Percentiles rank a stretch among this genome's conserved stretches.
phyloP scores from a whole-genome alignment of 2,329 filamentous ascomycete species.

The Cadophora malorum region DNA sequence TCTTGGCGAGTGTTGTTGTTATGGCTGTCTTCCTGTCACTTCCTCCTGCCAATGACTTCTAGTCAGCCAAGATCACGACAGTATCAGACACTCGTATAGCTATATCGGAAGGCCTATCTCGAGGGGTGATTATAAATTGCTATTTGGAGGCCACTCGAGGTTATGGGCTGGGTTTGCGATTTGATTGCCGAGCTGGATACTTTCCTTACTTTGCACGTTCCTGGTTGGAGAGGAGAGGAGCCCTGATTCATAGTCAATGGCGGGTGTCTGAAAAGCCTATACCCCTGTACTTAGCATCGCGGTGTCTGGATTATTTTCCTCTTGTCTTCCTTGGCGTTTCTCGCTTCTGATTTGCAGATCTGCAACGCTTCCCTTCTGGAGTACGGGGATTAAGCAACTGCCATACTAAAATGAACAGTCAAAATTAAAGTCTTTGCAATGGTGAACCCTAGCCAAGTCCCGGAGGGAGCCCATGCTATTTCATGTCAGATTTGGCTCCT shows the following conservation, averaged over 20 bases:
- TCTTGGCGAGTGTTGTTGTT: slow-evolving; percentile 8
- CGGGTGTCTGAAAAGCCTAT: slow-evolving; percentile 9
- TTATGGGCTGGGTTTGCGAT: background rate
- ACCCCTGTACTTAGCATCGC: slow-evolving; percentile 2
- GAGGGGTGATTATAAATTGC: background rate
- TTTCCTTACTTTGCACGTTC: background rate
- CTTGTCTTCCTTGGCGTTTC: background rate
- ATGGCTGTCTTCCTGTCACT: slow-evolving; percentile 6
- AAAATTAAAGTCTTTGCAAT: too few relatives aligned
- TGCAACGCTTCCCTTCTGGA: background rate
- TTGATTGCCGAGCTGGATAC: background rate
- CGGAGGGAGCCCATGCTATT: too few relatives aligned
- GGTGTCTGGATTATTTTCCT: slow-evolving; percentile 5
- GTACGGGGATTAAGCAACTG: too few relatives aligned
- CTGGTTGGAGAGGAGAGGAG: background rate
- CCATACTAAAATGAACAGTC: too few relatives aligned
- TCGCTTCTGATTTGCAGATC: background rate
- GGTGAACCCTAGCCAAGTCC: too few relatives aligned
- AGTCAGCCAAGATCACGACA: background rate
- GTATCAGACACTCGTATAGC: background rate
- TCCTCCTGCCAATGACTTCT: slow-evolving; percentile 13
- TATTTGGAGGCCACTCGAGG: background rate
- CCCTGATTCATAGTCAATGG: background rate
- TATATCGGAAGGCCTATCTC: background rate
- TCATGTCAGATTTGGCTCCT: too few relatives aligned